Evolutionary conservation across 768 basidiomycete genomes (phyloP).

Genomic region (Lactarius evosmus): DNA sequence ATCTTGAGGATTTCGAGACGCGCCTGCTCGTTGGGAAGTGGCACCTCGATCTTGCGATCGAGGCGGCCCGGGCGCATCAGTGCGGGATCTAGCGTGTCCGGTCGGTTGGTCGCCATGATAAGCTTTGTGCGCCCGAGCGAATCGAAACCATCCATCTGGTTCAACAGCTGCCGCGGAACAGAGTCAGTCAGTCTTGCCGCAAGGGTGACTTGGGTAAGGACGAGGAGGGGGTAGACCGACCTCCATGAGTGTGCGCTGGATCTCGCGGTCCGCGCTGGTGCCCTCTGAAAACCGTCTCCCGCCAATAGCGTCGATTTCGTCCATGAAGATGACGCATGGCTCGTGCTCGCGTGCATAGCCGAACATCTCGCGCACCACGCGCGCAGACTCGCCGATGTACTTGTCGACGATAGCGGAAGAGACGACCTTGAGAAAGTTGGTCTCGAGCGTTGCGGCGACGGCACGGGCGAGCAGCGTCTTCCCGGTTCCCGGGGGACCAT

Average conservation of each 20-base stretch:
- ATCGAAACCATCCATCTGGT: constrained; percentile 99
- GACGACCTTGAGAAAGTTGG: constrained; percentile 98
- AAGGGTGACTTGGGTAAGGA: no score
- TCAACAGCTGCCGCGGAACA: constrained; percentile 64
- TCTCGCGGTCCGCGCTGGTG: constrained; percentile 96
- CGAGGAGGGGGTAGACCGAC: constrained; percentile 36
- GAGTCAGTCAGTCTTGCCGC: background rate
- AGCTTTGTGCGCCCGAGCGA: constrained; percentile 92
- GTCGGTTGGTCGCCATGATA: constrained; percentile 99
- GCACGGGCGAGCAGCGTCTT: constrained; percentile 95
- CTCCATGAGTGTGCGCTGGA: constrained; percentile 98
- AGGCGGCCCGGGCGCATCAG: constrained; percentile 93
- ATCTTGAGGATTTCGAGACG: constrained; percentile 97
- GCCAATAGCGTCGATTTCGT: constrained; percentile 97
- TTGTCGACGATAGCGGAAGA: constrained; percentile 98
- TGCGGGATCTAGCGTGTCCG: constrained; percentile 96
- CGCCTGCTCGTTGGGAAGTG: constrained; percentile 95
- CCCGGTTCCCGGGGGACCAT: constrained; percentile 95
- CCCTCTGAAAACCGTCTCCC: constrained; percentile 89
- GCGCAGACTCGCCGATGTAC: constrained; percentile 97
- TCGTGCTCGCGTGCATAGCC: constrained; percentile 97
- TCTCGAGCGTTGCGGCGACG: constrained; percentile 91
- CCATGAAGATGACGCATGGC: constrained; percentile 99
- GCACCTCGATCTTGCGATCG: constrained; percentile 97
- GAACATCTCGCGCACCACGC: constrained; percentile 98